These are phyloP conservation scores for Backusella psychrophila DNA, from an alignment of 192 early-diverging fungal genomes.

Conservation along the genomic window DNA sequence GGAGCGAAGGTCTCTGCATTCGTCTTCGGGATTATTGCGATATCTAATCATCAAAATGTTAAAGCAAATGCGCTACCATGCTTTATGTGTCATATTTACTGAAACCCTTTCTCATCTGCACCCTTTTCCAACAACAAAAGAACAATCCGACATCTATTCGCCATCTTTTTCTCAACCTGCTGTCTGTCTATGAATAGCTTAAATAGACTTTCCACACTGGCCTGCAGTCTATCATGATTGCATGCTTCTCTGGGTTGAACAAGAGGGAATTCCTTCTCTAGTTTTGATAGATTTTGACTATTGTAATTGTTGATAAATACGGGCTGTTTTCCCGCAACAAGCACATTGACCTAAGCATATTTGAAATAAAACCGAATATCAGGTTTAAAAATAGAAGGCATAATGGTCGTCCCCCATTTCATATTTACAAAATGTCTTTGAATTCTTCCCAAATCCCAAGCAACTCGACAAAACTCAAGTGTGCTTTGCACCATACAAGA, in stretches of 20 bases:
- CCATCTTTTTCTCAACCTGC: neutral
- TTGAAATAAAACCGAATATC: neutral
- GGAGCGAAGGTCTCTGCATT: neutral
- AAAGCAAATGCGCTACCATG: neutral
- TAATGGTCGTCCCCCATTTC: too few species aligned
- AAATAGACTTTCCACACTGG: neutral
- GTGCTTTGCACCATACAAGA: conserved; percentile 21
- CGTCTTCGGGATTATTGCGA: conserved; percentile 3
- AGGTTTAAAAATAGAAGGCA: neutral
- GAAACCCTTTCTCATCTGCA: neutral
- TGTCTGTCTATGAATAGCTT: neutral
- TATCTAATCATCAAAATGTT: neutral
- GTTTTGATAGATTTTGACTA: neutral
- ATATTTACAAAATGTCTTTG: conserved; percentile 10
- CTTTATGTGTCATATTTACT: neutral
- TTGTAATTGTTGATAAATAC: neutral
- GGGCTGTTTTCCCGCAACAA: neutral
- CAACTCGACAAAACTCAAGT: conserved; percentile 20
- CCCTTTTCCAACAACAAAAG: neutral
- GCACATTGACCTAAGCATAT: conserved; percentile 4
- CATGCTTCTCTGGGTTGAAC: conserved; percentile 3
- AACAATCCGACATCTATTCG: neutral
- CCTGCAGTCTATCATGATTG: neutral
- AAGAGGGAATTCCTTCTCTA: neutral
- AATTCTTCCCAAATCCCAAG: conserved; percentile 15